These are phyloP conservation scores for Globisporangium carolinianum DNA, from an alignment of 352 stramenopile genomes.

Conservation along the genomic window DNA sequence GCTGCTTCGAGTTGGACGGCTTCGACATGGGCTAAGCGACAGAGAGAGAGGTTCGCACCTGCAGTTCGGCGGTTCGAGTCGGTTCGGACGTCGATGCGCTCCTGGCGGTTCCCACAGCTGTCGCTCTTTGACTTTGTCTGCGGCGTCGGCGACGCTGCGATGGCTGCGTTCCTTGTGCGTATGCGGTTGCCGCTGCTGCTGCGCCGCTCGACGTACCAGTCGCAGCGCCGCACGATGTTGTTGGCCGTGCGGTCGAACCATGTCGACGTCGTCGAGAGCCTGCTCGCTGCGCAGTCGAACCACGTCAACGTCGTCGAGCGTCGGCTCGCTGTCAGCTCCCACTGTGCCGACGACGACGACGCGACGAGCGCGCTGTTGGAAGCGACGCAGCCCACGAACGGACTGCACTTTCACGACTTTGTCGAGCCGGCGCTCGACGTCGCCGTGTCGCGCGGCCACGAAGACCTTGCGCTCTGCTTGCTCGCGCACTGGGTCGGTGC, in stretches of 20 bases:
- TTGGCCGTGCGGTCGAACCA: slow-evolving; percentile 55
- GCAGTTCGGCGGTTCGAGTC: slow-evolving; percentile 13
- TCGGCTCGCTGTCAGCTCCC: too few species aligned
- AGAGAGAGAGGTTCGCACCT: too few species aligned
- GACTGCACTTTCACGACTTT: slow-evolving; percentile 46
- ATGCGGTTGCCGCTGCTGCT: slow-evolving; percentile 25
- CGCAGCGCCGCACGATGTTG: slow-evolving; percentile 49
- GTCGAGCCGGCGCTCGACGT: slow-evolving; percentile 51
- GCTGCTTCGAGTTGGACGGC: background rate
- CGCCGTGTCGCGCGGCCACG: slow-evolving; percentile 46
- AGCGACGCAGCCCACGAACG: slow-evolving; percentile 12
- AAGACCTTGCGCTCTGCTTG: slow-evolving; percentile 53
- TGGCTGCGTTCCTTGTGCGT: slow-evolving; percentile 22
- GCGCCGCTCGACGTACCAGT: slow-evolving; percentile 28
- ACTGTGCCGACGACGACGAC: too few species aligned
- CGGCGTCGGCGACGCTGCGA: slow-evolving; percentile 21
- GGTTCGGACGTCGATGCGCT: slow-evolving; percentile 23
- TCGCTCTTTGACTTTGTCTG: slow-evolving; percentile 34
- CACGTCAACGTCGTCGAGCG: too few species aligned
- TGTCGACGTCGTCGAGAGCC: slow-evolving; percentile 32
- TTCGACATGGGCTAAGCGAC: background rate
- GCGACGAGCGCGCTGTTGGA: background rate
- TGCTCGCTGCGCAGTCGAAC: slow-evolving; percentile 15
- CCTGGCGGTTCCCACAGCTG: slow-evolving; percentile 33
- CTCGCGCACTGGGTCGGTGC: slow-evolving; percentile 28